A percentile compares a stretch with the other conserved stretches of the same genome.
These are phyloP conservation scores for Emergomyces pasteurianus DNA, from an alignment of 2,329 filamentous ascomycete genomes.

Conservation along the genomic window DNA sequence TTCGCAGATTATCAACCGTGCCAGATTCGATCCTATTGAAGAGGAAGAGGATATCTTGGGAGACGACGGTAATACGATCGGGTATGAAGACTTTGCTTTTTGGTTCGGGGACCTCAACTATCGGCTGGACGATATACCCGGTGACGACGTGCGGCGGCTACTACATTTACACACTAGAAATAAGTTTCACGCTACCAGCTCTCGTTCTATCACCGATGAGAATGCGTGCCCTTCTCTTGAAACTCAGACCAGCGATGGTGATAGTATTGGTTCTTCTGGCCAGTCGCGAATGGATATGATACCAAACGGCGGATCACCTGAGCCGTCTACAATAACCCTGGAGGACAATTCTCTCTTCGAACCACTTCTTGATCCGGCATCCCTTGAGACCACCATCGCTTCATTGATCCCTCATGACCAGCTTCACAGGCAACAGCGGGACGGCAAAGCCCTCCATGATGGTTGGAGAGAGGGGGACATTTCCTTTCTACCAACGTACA, in stretches of 20 bases:
- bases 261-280: background rate
- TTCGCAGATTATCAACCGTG: conserved; percentile 61
- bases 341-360: conserved; percentile 53
- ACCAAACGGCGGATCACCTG: background rate
- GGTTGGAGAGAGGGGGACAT: conserved; percentile 87
- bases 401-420: conserved; percentile 88
- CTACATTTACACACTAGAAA: conserved; percentile 55
- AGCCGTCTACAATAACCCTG: conserved; percentile 12
- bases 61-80: conserved; percentile 49
- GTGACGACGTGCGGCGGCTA: conserved; percentile 76
- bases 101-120: conserved; percentile 98
- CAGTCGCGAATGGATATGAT: background rate
- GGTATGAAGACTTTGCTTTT: conserved; percentile 85
- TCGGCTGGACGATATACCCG: conserved; percentile 73
- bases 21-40: conserved; percentile 66
- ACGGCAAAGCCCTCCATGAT: conserved; percentile 73
- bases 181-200: conserved; percentile 9
- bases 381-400: conserved; percentile 75
- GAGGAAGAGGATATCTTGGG: conserved; percentile 52
- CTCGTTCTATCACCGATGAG: conserved; percentile 7
- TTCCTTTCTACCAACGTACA: conserved; percentile 86
- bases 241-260: background rate
- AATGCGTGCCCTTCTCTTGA: conserved; percentile 2
- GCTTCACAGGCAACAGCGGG: conserved; percentile 58
- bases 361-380: conserved; percentile 65